Evolutionary conservation across 257 asterid species (phyloP).

Genomic region (Solanum lycopersicoides): DNA sequence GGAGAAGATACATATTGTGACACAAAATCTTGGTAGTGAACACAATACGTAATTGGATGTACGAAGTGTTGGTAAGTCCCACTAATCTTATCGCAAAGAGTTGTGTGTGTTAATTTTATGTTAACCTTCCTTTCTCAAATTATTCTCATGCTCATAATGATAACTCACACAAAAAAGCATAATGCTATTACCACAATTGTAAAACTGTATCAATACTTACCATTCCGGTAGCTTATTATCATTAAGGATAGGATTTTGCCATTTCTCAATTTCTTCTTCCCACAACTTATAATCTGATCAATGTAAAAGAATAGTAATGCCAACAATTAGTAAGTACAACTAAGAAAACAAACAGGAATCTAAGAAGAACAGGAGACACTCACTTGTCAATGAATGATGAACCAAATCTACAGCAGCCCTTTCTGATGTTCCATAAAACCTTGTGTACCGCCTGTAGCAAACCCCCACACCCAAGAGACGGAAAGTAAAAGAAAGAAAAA

Average conservation of each 20-base stretch:
- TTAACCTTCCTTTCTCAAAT: neutral
- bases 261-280: constrained; percentile 98
- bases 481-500: neutral
- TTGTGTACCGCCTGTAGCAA: constrained; percentile 86
- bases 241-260: constrained; percentile 91
- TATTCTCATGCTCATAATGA: neutral
- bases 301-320: neutral
- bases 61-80: neutral
- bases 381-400: constrained; percentile 92
- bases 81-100: neutral
- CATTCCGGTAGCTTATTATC: constrained; percentile 89
- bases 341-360: neutral
- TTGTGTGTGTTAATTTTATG: neutral
- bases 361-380: constrained; percentile 14
- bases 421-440: constrained; percentile 85
- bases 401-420: constrained; percentile 81
- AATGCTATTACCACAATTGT: neutral
- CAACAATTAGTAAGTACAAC: neutral
- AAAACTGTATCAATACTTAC: constrained; percentile 27
- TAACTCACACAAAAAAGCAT: neutral
- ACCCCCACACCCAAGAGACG: constrained; percentile 6
- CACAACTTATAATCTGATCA: constrained; percentile 73
- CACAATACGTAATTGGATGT: neutral
- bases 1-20: neutral
- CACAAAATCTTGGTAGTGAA: neutral